Evolutionary conservation across 352 stramenopile genomes (phyloP), one percentile per base, ranked within the genome.

Genomic region (Phytophthora cactorum): DNA sequence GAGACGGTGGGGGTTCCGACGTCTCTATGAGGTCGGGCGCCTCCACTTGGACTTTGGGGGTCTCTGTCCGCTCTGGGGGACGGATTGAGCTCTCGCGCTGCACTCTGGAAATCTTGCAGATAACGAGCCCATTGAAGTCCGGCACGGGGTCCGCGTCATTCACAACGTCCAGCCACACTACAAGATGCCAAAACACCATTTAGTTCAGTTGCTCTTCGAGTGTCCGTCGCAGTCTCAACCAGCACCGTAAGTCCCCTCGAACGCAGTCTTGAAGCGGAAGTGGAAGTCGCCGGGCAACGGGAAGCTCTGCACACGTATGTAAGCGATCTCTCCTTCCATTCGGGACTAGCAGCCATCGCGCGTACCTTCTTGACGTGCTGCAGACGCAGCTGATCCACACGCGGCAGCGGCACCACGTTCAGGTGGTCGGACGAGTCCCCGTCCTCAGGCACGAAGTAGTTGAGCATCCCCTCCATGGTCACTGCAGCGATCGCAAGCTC

Each of bases 401-500:
- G 82, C n/a, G 88, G 88, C 59, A 95, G 75, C 31, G 85, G 85
- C 62, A 91, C 84, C 51, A 95, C 83, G 66, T 95, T 95, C 61
- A 93, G 63, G 74, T 95, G 88, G 63, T 95, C 88, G 58, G 84
- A 90, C 50, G 84, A 89, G 69, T 95, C 88, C 39, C 88, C 88
- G 73, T 95, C 88, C 64, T 95, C 88, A 36, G 88, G 88, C 54
- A 95, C 77, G 52, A 93, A 93, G 74, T 95, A 95, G 73, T 95
- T 93, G 52, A 95, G 79, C 87, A 95, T 92, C 52, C 87, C 85
- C 59, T 95, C 87, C 87, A 95, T 95, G 36, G 36, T 80, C 41
- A 17, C n/a, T 31, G 46, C 45, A 38, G 49, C n/a, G 28, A n/a
- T 44, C 31, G 36, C 36, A n/a, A 43, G 36, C 11, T 34, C 32